Percentiles rank a stretch among this genome's conserved stretches.
These are phyloP conservation scores for Ceratonia siliqua DNA, from an alignment of 306 rosid species.

Conservation along the genomic window DNA sequence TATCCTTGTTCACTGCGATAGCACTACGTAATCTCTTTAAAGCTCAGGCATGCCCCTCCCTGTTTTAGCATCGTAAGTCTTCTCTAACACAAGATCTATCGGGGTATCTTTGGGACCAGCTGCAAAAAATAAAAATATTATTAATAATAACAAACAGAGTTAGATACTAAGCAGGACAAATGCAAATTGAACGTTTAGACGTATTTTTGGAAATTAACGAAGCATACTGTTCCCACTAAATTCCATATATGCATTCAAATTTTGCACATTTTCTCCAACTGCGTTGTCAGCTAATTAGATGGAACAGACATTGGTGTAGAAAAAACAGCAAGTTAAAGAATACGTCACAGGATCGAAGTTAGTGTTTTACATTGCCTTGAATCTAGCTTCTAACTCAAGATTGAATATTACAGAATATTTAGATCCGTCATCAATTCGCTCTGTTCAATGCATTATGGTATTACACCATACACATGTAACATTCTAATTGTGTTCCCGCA, in stretches of 20 bases:
- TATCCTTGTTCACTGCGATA: conserved; percentile 14
- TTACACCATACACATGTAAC: not conserved
- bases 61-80: conserved; percentile 75
- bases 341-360: not conserved
- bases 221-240: not conserved
- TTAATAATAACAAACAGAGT: not conserved
- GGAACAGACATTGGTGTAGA: not conserved
- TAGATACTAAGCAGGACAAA: not conserved
- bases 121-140: too few species aligned
- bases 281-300: not conserved
- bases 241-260: not conserved
- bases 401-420: conserved; percentile 3
- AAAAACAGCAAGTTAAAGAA: not conserved
- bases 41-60: conserved; percentile 93
- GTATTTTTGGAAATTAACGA: not conserved
- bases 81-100: conserved; percentile 69
- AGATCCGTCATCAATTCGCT: not conserved
- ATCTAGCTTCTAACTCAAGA: conserved; percentile 27
- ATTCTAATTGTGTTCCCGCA: conserved; percentile 19
- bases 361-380: not conserved
- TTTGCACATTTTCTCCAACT: not conserved
- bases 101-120: conserved; percentile 93
- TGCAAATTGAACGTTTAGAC: conserved; percentile 7
- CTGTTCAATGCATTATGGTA: not conserved
- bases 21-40: conserved; percentile 39